Evolutionary conservation across 2,329 filamentous ascomycete species (phyloP), one percentile per base, ranked within the genome.

Genomic region (Phaeosphaeria sp.): DNA sequence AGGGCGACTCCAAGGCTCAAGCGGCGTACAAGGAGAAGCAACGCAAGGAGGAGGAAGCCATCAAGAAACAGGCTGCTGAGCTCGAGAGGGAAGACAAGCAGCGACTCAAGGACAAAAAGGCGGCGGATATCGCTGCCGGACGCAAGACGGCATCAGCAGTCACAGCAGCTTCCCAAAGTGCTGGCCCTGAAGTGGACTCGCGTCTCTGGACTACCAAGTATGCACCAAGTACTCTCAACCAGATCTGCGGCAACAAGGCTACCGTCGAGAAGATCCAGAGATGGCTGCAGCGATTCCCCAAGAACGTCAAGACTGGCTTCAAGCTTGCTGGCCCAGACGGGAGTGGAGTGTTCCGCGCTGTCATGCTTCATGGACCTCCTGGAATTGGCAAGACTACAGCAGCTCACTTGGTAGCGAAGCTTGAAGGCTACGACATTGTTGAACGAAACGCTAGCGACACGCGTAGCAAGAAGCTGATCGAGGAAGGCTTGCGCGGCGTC

Each of bases 341-440:
- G 1, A 89, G 89, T 74, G 94, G 94, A 33, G 84, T 85, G 0
- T 91, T 90, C 68, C 89, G 95, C 63, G 92, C 94, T n/a, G 89
- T 98, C 64, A 96, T 98, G 74, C 89, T 99, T 53, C 93, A 96
- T 65, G 95, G 95, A 0, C 94, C 95, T 17, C 95, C 95, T 27
- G 95, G 95, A 18, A 97, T 99, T 65, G 95, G 95, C 66, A 99
- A 99, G 80, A 99, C 95, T 2, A 99, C 95, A 30, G 92, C 96
- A 49, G 95, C 95, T 22, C 95, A 99, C 80, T 83, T 99, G 27
- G 92, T 96, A 17, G 94, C 95, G 0, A 96, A 93, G 71, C 80
- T 98, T 20, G 93, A 96, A 74, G 93, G 94, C 1, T 98, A 92
- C 72, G 95, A 99, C 76, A 86, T 97, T 44, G 83, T 99, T 13